Evolutionary conservation across 2,329 filamentous ascomycete genomes (phyloP).

Genomic region (Aspergillus tubingensis): DNA sequence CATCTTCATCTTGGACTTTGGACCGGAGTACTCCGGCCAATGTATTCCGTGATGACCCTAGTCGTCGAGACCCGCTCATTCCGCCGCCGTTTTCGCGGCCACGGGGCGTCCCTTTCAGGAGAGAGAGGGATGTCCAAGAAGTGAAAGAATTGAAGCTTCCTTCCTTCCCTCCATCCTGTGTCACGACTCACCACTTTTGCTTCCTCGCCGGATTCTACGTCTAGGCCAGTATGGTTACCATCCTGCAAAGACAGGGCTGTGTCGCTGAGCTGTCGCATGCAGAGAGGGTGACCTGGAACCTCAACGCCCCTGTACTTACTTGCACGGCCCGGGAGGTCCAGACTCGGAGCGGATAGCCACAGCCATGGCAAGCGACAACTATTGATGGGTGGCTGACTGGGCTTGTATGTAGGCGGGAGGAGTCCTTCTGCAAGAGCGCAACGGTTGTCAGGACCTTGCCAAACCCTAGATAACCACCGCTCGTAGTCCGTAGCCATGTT

Average conservation of each 20-base stretch:
- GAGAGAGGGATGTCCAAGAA: too few relatives aligned
- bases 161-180: not conserved
- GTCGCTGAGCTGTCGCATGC: not conserved
- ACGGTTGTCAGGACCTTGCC: not conserved
- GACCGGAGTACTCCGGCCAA: not conserved
- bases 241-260: not conserved
- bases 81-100: not conserved
- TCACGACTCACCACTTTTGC: not conserved
- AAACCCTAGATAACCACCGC: not conserved
- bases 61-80: not conserved
- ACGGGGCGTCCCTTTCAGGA: not conserved
- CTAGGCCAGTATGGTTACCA: not conserved
- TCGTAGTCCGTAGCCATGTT: too few relatives aligned
- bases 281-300: not conserved
- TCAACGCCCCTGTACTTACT: not conserved
- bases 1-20: not conserved
- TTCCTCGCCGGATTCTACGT: not conserved
- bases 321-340: not conserved
- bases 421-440: not conserved
- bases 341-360: slow-evolving; percentile 1
- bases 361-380: not conserved
- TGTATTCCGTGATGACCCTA: not conserved
- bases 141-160: not conserved
- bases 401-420: not conserved
- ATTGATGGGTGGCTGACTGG: not conserved